phyloP scores from a whole-genome alignment of 139 green algal genomes.

The Micractinium sp. region DNA sequence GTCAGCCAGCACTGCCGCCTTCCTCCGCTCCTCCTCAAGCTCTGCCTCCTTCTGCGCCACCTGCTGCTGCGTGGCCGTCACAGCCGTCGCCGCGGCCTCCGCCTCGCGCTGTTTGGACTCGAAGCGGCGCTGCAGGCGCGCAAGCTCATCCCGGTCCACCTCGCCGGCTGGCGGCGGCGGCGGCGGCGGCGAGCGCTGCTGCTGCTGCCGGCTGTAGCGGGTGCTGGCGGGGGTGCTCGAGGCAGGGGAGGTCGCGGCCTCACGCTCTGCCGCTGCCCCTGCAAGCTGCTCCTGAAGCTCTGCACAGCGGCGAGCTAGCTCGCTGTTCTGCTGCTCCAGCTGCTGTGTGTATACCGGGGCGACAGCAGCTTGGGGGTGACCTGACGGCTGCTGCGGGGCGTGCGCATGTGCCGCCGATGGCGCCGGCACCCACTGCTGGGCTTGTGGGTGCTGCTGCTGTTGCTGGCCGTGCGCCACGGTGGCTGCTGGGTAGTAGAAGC shows the following conservation, averaged over 20 bases:
- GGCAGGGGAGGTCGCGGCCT: background rate
- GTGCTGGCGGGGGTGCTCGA: background rate
- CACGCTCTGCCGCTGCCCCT: background rate
- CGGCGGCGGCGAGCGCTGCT: background rate
- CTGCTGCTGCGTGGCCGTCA: background rate
- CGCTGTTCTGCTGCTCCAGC: constrained; percentile 15
- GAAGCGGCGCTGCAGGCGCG: constrained; percentile 9
- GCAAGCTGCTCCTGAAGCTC: constrained; percentile 3
- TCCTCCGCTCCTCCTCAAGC: constrained; percentile 3
- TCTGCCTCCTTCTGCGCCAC: background rate
- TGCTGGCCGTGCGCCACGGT: background rate
- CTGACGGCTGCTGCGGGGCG: background rate
- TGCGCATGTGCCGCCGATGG: background rate
- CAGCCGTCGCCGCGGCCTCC: background rate
- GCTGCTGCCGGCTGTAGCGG: background rate
- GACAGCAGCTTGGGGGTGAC: background rate
- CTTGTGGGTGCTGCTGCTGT: background rate
- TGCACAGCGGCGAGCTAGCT: background rate
- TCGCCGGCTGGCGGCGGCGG: background rate
- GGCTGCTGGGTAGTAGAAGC: too few species aligned
- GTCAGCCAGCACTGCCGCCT: background rate
- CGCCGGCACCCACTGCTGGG: background rate
- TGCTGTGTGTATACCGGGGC: background rate
- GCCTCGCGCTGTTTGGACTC: constrained; percentile 15
- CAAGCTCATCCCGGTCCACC: background rate